phyloP scores from a whole-genome alignment of 257 asterid species.

The Nicotiana undulata region DNA sequence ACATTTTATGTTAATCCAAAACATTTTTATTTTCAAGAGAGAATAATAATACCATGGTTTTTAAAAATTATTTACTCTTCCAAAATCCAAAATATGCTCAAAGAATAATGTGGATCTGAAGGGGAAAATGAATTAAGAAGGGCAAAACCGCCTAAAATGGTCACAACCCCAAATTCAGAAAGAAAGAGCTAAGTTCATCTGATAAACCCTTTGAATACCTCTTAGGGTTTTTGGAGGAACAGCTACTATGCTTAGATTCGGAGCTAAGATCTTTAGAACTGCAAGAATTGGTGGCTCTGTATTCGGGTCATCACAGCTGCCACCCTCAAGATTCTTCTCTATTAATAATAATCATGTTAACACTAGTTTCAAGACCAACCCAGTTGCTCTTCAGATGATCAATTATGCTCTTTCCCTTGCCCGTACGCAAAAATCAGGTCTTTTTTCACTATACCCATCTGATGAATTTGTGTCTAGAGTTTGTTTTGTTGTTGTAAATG shows the following conservation, averaged over 20 bases:
- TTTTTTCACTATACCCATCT: not conserved
- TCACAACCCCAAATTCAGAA: not conserved
- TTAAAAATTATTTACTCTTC: too few species aligned
- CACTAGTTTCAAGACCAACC: conserved; percentile 29
- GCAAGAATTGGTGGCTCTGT: conserved; percentile 22
- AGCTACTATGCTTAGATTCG: conserved; percentile 35
- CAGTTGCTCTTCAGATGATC: conserved; percentile 73
- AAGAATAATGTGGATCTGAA: too few species aligned
- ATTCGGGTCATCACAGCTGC: conserved; percentile 27
- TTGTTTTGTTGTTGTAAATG: not conserved
- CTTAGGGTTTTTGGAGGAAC: not conserved
- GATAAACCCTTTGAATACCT: not conserved
- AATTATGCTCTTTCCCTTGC: conserved; percentile 69
- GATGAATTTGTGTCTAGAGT: not conserved
- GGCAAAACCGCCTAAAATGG: not conserved
- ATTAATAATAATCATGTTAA: not conserved
- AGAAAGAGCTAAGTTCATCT: not conserved
- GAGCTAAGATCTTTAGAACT: conserved; percentile 35
- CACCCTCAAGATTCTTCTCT: conserved; percentile 28
- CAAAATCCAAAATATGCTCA: too few species aligned
- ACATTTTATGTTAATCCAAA: too few species aligned
- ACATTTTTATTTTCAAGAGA: too few species aligned
- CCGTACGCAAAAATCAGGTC: conserved; percentile 67
- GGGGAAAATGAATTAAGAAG: too few species aligned
- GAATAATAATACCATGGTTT: too few species aligned